Base-by-base conservation (phyloP, 2,329 filamentous ascomycete species). In the Trichoderma aggressivum region DNA sequence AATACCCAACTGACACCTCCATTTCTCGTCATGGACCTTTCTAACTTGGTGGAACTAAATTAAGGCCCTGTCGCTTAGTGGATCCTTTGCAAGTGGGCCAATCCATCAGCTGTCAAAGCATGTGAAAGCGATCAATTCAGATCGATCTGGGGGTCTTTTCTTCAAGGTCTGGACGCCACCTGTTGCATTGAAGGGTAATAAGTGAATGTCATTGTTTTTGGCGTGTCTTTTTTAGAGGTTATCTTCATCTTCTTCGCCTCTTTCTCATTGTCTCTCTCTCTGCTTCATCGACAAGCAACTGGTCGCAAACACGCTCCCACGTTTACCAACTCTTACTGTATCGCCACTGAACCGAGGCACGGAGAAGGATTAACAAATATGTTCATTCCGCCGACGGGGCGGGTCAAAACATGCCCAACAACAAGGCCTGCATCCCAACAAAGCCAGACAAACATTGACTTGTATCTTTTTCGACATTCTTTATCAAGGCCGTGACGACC, bases 371-470 rank as follows among this genome's bases (percentile, higher is more conserved):
- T 50, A 39, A 61, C 66, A 50, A 69, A 69, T 36, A 47, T 69
- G 66, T 69, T 34, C 21, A 61, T 28, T 69, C 53, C 39, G 28
- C 66, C 66, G 66, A 61, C 36, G 8, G 30, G 66, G 66, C 66
- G 66, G 66, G 66, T 69, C 66, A 34, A 34, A 32, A n/a, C 16
- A 34, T 69, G 66, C 66, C 66, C 66, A 69, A 69, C 66, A 69
- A 66, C 24, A 50, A 30, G n/a, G n/a, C 21, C 36, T n/a, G 21
- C 66, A 61, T 69, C 66, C 66, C 66, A 69, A 69, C 66, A 69
- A 69, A 69, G 66, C 56, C 28, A 61, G 18, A 14, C 10, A n/a
- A 53, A 18, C 32, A 59, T 24, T 21, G 34, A 58, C 7, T 18
- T 67, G n/a, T 59, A 59, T 43, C 24, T 32, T 47, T 34, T 68